Evolutionary conservation across 495 filamentous ascomycete genomes (phyloP).

Genomic region (Halenospora varia): DNA sequence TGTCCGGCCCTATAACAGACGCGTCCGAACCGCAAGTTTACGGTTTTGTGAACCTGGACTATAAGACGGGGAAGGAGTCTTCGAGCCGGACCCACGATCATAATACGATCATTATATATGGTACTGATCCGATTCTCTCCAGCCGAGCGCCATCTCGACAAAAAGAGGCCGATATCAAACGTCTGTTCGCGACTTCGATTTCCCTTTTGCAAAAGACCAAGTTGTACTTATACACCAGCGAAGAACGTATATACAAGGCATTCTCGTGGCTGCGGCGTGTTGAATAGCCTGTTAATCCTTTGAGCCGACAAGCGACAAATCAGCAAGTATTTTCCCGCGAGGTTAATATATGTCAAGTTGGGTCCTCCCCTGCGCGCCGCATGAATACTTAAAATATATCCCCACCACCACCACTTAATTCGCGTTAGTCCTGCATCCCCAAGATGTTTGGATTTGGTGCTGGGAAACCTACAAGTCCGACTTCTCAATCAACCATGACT

Average conservation of each 20-base stretch:
- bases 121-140: background rate
- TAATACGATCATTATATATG: slow-evolving; percentile 1
- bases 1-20: background rate
- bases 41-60: background rate
- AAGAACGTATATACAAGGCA: background rate
- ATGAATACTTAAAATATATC: slow-evolving; percentile 15
- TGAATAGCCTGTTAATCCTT: background rate
- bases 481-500: background rate
- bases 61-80: background rate
- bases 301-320: slow-evolving; percentile 20
- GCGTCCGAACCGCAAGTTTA: background rate
- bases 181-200: background rate
- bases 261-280: slow-evolving; percentile 6
- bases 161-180: background rate
- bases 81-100: slow-evolving; percentile 1
- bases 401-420: slow-evolving; percentile 13
- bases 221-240: background rate
- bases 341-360: slow-evolving; percentile 14
- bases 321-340: slow-evolving; percentile 16
- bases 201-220: background rate
- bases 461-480: slow-evolving; percentile 7
- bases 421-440: slow-evolving; percentile 10
- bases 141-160: background rate
- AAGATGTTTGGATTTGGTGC: slow-evolving; percentile 19
- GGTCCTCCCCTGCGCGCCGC: slow-evolving; percentile 12